These are phyloP conservation scores for Parafenestella ontariensis DNA, from an alignment of 2,329 filamentous ascomycete genomes.

Conservation along the genomic window DNA sequence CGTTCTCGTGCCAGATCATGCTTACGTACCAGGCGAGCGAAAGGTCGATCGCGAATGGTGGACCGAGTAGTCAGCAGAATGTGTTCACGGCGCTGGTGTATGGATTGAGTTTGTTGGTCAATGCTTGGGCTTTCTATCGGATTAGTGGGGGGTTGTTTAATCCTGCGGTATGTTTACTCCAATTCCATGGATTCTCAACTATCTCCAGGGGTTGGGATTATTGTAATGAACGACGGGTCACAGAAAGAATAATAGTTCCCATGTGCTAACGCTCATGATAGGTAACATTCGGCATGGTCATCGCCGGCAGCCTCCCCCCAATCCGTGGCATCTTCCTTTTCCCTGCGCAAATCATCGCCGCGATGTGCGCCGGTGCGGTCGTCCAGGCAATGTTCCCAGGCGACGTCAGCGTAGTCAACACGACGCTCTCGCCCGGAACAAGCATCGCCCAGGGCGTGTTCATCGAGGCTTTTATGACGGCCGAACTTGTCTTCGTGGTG, in stretches of 20 bases:
- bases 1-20: slow-evolving; percentile 38
- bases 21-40: slow-evolving; percentile 25
- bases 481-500: slow-evolving; percentile 30
- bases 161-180: slow-evolving; percentile 25
- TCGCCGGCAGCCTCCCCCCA: slow-evolving; percentile 23
- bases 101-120: slow-evolving; percentile 39
- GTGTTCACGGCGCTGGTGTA: slow-evolving; percentile 41
- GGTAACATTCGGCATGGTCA: slow-evolving; percentile 34
- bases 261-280: slow-evolving; percentile 4
- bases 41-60: slow-evolving; percentile 17
- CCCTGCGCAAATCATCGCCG: slow-evolving; percentile 28
- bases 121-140: slow-evolving; percentile 42
- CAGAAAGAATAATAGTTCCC: too few species aligned
- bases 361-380: slow-evolving; percentile 33
- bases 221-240: too few species aligned
- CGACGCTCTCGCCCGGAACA: slow-evolving; percentile 16
- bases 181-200: too few species aligned
- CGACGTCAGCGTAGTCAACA: slow-evolving; percentile 28
- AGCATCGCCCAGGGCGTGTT: slow-evolving; percentile 30
- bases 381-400: slow-evolving; percentile 35
- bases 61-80: slow-evolving; percentile 25
- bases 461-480: slow-evolving; percentile 32
- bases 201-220: too few species aligned
- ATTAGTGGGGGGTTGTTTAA: slow-evolving; percentile 34
- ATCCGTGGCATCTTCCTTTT: slow-evolving; percentile 30